Evolutionary conservation across 2,329 filamentous ascomycete species (phyloP).

Genomic region (Berkeleyomyces basicola): DNA sequence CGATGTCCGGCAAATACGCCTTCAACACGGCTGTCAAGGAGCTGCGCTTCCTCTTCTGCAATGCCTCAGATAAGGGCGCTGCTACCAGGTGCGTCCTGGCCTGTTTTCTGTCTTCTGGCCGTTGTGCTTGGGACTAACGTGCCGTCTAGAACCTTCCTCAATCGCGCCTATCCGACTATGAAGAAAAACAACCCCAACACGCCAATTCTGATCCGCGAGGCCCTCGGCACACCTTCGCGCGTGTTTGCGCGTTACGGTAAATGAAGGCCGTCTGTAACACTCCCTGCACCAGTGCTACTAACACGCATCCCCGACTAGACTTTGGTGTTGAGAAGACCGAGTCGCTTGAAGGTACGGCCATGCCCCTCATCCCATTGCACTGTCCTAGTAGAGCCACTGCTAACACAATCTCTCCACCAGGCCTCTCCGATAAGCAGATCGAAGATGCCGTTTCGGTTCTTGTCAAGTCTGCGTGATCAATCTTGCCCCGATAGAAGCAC

Average conservation of each 20-base stretch:
- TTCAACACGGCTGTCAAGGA: conserved; percentile 84
- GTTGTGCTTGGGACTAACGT: conserved; percentile 13
- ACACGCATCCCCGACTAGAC: conserved; percentile 22
- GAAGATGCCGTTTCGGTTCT: conserved; percentile 40
- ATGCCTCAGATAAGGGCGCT: conserved; percentile 80
- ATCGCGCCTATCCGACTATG: conserved; percentile 89
- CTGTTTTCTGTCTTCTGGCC: not conserved
- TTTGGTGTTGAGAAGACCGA: conserved; percentile 40
- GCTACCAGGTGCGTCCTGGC: conserved; percentile 52
- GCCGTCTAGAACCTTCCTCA: conserved; percentile 60
- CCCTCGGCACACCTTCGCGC: conserved; percentile 63
- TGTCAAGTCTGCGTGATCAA: conserved; percentile 26
- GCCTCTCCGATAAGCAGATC: conserved; percentile 43
- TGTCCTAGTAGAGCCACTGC: conserved; percentile 15
- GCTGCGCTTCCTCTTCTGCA: conserved; percentile 93
- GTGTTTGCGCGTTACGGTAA: conserved; percentile 87
- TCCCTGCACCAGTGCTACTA: conserved; percentile 1
- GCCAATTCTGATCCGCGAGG: conserved; percentile 91
- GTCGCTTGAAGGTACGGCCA: conserved; percentile 31
- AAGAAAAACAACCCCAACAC: conserved; percentile 96
- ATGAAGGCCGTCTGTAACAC: conserved; percentile 17
- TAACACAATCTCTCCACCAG: conserved; percentile 16
- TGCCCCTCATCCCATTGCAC: conserved; percentile 18
- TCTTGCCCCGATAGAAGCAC: not conserved
- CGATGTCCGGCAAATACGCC: conserved; percentile 54